phyloP scores from a whole-genome alignment of 306 rosid genomes.

The Carpinus fangiana region DNA sequence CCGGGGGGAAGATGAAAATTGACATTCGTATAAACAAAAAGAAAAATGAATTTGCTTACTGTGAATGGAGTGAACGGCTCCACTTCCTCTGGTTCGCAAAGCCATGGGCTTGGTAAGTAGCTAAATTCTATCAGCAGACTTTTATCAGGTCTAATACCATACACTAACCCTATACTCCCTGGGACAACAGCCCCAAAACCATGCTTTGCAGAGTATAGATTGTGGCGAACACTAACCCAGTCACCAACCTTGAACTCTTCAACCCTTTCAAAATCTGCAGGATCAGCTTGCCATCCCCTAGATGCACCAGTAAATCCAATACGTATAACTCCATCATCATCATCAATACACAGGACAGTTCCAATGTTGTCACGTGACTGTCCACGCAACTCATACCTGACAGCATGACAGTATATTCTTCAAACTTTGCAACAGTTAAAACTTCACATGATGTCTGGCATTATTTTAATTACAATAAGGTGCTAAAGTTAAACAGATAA shows the following conservation, averaged over 20 bases:
- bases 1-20: neutral
- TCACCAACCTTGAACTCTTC: conserved; percentile 98
- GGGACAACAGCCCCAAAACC: conserved; percentile 97
- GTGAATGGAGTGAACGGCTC: conserved; percentile 85
- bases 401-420: conserved; percentile 9
- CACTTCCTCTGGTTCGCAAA: conserved; percentile 99
- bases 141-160: conserved; percentile 91
- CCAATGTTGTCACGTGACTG: conserved; percentile 96
- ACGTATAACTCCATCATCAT: conserved; percentile 86
- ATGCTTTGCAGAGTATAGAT: conserved; percentile 87
- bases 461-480: neutral
- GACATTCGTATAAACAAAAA: conserved; percentile 5
- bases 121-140: conserved; percentile 86
- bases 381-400: conserved; percentile 99
- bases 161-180: conserved; percentile 95
- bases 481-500: neutral
- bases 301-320: conserved; percentile 99
- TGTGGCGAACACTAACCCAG: conserved; percentile 96
- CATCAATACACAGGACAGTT: conserved; percentile 95
- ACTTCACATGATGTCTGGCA: neutral
- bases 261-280: conserved; percentile 98
- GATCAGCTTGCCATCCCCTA: conserved; percentile 99
- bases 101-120: conserved; percentile 98
- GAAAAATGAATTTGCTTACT: conserved; percentile 41
- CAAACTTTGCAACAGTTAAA: neutral